Percentiles rank a stretch among this genome's conserved stretches.
phyloP scores from a whole-genome alignment of 2,329 filamentous ascomycete genomes.

The Diaporthe batatas region DNA sequence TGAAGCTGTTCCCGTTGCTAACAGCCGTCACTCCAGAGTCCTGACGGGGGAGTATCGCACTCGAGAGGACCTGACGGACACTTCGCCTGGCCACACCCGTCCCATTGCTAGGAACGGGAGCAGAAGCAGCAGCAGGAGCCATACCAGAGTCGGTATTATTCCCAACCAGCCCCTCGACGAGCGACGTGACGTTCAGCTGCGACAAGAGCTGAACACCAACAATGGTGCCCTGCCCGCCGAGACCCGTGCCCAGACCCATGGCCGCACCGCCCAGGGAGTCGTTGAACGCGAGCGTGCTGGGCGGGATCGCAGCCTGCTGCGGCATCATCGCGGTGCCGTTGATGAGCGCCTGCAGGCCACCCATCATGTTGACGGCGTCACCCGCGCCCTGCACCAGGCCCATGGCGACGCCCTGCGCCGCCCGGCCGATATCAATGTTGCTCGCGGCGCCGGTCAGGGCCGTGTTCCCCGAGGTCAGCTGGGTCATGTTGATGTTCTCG shows the following conservation, averaged over 20 bases:
- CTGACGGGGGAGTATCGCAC: not conserved
- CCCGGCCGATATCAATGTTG: slow-evolving; percentile 45
- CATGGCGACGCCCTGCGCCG: slow-evolving; percentile 53
- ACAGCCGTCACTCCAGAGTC: slow-evolving; percentile 6
- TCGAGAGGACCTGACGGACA: not conserved
- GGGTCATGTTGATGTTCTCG: slow-evolving; percentile 43
- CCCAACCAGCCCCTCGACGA: slow-evolving; percentile 11
- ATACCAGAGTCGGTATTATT: slow-evolving; percentile 3
- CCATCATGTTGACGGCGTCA: slow-evolving; percentile 51
- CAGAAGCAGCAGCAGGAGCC: not conserved
- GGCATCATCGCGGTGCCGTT: slow-evolving; percentile 48
- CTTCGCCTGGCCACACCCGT: not conserved
- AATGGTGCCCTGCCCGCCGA: slow-evolving; percentile 52
- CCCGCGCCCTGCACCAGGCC: slow-evolving; percentile 53
- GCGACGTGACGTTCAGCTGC: slow-evolving; percentile 40
- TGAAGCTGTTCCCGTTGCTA: slow-evolving; percentile 39
- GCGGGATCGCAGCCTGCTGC: slow-evolving; percentile 38
- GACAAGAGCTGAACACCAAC: slow-evolving; percentile 49
- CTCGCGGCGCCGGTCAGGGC: slow-evolving; percentile 12
- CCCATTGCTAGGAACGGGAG: not conserved
- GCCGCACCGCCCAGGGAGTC: slow-evolving; percentile 53
- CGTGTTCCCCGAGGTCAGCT: slow-evolving; percentile 7
- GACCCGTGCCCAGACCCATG: slow-evolving; percentile 52
- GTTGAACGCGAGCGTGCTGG: slow-evolving; percentile 49
- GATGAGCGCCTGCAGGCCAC: slow-evolving; percentile 51